Base-by-base conservation (phyloP, 768 basidiomycete species). In the Suillus lakei region DNA sequence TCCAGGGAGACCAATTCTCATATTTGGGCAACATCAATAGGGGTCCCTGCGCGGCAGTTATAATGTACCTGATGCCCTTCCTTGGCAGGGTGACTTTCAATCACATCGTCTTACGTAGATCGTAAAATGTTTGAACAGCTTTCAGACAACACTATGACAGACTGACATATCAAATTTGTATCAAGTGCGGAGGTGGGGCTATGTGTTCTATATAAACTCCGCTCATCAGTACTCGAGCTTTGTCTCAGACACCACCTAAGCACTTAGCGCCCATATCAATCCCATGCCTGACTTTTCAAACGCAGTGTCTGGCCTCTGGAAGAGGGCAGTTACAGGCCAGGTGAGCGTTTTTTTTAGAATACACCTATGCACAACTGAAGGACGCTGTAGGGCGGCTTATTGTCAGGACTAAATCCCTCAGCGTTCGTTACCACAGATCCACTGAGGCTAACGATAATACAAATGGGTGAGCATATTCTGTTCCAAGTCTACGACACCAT, bases 401-500 rank as follows among this genome's bases (percentile, higher is more conserved):
- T 96, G 62, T 87, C 82, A 51, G 94, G 94, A 0, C 83, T 87
- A 60, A 88, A 96, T 71, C 95, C 94, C 0, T 82, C 88, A 0
- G 76, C 78, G 3, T 88, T 89, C 77, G 90, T 91, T 65, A 68
- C 82, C 1, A 64, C 75, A 1, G 93, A 95, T 73, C 94, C 95
- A 8, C 72, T 96, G 67, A 81, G 89, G 18, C 72, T 92, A 73
- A 93, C 90, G 90, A 89, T 91, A 64, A 84, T 93, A 56, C 91
- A 93, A 86, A 83, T 91, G 56, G 89, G 92, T 91, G 67, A 66
- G 87, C 74, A 34, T 62, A 30, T 36, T 60, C 38, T 26, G n/a
- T 36, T 51, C 13, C 48, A 41, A 36, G 54, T 43, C 46, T 69
- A 64, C 70, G 7, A 16, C 18, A 56, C 23, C 15, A 32, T 4